Evolutionary conservation across 2,329 filamentous ascomycete genomes (phyloP), one percentile per base, ranked within the genome.

Genomic region (Monosporascus sp.): DNA sequence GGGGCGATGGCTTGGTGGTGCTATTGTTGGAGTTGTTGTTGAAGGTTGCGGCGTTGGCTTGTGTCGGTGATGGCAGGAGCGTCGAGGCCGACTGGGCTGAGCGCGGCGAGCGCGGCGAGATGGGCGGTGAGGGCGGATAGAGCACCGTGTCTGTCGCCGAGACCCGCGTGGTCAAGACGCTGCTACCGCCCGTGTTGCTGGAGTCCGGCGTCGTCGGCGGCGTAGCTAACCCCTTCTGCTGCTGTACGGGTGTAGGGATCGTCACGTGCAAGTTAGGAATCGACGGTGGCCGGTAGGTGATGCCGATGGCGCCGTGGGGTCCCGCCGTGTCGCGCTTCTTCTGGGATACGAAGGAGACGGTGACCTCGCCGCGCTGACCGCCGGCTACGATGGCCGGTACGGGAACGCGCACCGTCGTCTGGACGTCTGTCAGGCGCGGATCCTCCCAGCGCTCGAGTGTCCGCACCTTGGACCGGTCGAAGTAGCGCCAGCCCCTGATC

Each of bases 401-500:
- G 1, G 76, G 70, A 8, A 89, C 66, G 2, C 75, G 70, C 8
- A 72, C 52, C 2, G 73, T 67, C 1, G 62, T 61, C 20, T 72
- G 62, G 48, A 62, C 69, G 4, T 65, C 66, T 2, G 65, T 65
- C 15, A 59, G 31, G 11, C 69, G 65, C 25, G 72, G 67, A 37
- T 75, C 71, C 52, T 76, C 70, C 76, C 76, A 82, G 52, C 68
- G 70, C 27, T 72, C 70, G 38, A 82, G 68, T 3, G 72, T 67
- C 25, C 65, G 63, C 22, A 81, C 66, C 60, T 73, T 77, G 45
- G 73, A 69, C 22, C 74, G 69, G 50, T 82, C 77, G 62, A 90
- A 90, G 66, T 89, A 76, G 51, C 82, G 83, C 86, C 86, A 90
- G 53, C 80, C 75, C 51, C 74, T 75, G 50, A 90, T 89, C 54